Percentiles rank a stretch among this genome's conserved stretches.
Conservation (phyloP, 331 rosid species). For the Rhamnella rubrinervis region DNA sequence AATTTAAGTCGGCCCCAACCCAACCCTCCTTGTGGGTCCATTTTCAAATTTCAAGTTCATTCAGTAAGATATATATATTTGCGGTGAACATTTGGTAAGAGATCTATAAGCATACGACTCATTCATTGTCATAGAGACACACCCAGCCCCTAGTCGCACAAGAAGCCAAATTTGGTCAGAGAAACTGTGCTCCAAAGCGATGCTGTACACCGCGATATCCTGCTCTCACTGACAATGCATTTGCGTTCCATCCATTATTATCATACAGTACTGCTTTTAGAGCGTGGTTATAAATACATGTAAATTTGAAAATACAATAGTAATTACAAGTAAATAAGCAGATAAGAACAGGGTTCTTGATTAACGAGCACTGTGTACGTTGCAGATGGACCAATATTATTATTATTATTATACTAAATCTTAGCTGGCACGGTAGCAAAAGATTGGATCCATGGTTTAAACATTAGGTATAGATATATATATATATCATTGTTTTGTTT, state of each 20-base stretch:
- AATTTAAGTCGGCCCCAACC: neutral
- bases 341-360: too few relatives aligned
- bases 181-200: conserved; percentile 23
- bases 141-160: neutral
- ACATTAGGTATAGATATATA: too few relatives aligned
- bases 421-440: too few relatives aligned
- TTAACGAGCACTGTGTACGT: too few relatives aligned
- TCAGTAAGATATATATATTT: neutral
- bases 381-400: too few relatives aligned
- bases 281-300: too few relatives aligned
- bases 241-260: neutral
- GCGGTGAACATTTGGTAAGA: neutral
- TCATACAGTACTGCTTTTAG: too few relatives aligned
- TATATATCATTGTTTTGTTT: too few relatives aligned
- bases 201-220: neutral
- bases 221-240: conserved; percentile 5
- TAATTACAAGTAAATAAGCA: too few relatives aligned
- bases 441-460: too few relatives aligned
- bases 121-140: neutral
- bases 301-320: too few relatives aligned
- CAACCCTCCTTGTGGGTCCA: neutral
- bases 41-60: conserved; percentile 15
- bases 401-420: too few relatives aligned
- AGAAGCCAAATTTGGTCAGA: conserved; percentile 31
- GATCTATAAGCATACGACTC: neutral